A percentile compares a stretch with the other conserved stretches of the same genome.
These are phyloP conservation scores for Rhodotorula kratochvilovae DNA, from an alignment of 768 basidiomycete species.

Conservation along the genomic window DNA sequence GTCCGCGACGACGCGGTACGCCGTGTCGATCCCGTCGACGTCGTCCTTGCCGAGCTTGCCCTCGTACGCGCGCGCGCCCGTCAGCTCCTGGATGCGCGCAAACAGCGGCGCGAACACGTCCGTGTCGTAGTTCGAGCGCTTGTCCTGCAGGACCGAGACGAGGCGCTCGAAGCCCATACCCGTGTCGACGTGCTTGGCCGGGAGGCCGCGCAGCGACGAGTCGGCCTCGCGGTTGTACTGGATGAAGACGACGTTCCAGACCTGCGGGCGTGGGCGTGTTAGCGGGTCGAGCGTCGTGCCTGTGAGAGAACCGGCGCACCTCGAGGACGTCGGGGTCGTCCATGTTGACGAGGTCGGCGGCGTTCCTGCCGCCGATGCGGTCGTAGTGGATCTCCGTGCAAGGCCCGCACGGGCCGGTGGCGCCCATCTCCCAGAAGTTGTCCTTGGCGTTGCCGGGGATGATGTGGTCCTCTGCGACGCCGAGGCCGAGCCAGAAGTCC, in stretches of 20 bases:
- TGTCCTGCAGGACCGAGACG: slow-evolving; percentile 87
- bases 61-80: slow-evolving; percentile 76
- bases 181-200: slow-evolving; percentile 93
- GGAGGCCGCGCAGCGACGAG: slow-evolving; percentile 70
- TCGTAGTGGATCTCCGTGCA: slow-evolving; percentile 98
- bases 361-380: slow-evolving; percentile 94
- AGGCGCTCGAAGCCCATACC: slow-evolving; percentile 99
- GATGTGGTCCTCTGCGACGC: slow-evolving; percentile 82
- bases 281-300: background rate
- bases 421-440: slow-evolving; percentile 99
- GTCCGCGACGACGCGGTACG: slow-evolving; percentile 94
- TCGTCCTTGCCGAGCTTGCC: slow-evolving; percentile 97
- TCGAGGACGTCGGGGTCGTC: slow-evolving; percentile 96
- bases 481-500: slow-evolving; percentile 80
- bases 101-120: slow-evolving; percentile 92
- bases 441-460: slow-evolving; percentile 92
- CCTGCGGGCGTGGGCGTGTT: slow-evolving; percentile 46
- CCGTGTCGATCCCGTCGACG: slow-evolving; percentile 88
- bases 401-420: slow-evolving; percentile 95
- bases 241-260: slow-evolving; percentile 99
- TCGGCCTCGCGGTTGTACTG: slow-evolving; percentile 95
- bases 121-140: slow-evolving; percentile 93
- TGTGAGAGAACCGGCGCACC: slow-evolving; percentile 1
- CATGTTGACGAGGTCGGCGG: slow-evolving; percentile 83
- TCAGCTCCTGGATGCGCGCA: slow-evolving; percentile 75